Conservation (phyloP, 352 stramenopile species). For the Globisporangium barbulae region DNA sequence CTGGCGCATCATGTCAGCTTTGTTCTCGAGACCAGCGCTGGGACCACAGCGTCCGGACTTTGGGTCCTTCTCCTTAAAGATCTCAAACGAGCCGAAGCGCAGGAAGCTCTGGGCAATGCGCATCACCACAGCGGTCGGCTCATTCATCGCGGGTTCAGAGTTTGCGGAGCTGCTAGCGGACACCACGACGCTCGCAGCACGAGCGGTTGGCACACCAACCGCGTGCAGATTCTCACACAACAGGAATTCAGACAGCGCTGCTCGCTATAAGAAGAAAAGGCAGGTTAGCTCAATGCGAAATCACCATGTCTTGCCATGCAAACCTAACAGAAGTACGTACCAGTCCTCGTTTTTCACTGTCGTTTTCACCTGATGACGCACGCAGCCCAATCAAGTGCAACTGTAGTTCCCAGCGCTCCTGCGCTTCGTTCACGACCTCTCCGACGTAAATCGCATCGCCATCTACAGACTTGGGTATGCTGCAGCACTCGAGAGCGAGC, state of each 20-base stretch:
- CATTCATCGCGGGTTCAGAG: constrained; percentile 37
- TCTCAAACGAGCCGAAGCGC: constrained; percentile 95
- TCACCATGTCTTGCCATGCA: no score
- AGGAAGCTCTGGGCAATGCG: constrained; percentile 93
- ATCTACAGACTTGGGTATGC: constrained; percentile 90
- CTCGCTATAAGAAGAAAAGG: constrained; percentile 48
- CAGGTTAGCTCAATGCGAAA: background rate
- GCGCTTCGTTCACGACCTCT: constrained; percentile 54
- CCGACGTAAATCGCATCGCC: constrained; percentile 88
- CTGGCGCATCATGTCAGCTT: constrained; percentile 60
- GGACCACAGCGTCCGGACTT: constrained; percentile 62
- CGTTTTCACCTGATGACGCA: no score
- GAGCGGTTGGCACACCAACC: constrained; percentile 92
- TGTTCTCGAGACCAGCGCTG: constrained; percentile 61
- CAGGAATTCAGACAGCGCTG: constrained; percentile 96
- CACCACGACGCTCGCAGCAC: constrained; percentile 77
- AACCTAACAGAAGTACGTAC: constrained; percentile 11
- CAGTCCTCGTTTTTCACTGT: constrained; percentile 70
- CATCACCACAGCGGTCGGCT: constrained; percentile 82
- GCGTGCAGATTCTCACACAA: constrained; percentile 95
- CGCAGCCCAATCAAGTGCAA: constrained; percentile 31
- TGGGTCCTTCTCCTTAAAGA: constrained; percentile 87
- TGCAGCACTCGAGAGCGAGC: constrained; percentile 87
- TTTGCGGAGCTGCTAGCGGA: constrained; percentile 19
- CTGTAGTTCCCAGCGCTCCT: constrained; percentile 92